Percentiles rank a stretch among this genome's conserved stretches.
Conservation (phyloP, 140 eudicot species). For the Oenanthe javanica region DNA sequence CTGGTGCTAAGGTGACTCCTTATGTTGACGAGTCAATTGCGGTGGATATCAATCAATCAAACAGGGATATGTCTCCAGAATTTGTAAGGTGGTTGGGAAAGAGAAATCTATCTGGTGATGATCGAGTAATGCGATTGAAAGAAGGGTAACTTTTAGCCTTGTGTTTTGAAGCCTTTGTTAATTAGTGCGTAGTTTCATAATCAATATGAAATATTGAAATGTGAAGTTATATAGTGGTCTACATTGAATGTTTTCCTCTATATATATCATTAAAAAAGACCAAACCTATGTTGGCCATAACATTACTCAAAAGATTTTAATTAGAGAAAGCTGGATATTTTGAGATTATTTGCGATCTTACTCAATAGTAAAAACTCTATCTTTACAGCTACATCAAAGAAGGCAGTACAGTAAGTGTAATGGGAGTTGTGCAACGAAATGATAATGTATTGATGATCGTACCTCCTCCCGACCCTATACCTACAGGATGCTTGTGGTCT, state of each 20-base stretch:
- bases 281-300: neutral
- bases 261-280: neutral
- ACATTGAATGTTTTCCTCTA: neutral
- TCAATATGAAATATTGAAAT: neutral
- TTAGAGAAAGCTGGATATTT: neutral
- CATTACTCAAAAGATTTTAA: neutral
- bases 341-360: neutral
- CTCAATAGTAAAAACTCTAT: neutral
- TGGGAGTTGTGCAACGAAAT: slow-evolving; percentile 91
- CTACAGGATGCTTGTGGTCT: slow-evolving; percentile 74
- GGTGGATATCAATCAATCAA: slow-evolving; percentile 47
- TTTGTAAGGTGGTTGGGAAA: slow-evolving; percentile 51
- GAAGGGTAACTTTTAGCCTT: slow-evolving; percentile 46
- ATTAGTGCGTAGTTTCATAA: neutral
- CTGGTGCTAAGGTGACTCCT: slow-evolving; percentile 67
- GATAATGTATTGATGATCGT: slow-evolving; percentile 85
- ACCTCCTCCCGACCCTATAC: slow-evolving; percentile 71
- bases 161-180: neutral
- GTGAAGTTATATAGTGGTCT: neutral
- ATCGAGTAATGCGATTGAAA: slow-evolving; percentile 66
- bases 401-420: slow-evolving; percentile 83
- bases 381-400: slow-evolving; percentile 68
- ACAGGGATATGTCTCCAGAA: slow-evolving; percentile 53
- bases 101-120: slow-evolving; percentile 64
- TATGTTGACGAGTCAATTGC: slow-evolving; percentile 58